Evolutionary conservation across 495 filamentous ascomycete species (phyloP).

Genomic region (Tricharina praecox): DNA sequence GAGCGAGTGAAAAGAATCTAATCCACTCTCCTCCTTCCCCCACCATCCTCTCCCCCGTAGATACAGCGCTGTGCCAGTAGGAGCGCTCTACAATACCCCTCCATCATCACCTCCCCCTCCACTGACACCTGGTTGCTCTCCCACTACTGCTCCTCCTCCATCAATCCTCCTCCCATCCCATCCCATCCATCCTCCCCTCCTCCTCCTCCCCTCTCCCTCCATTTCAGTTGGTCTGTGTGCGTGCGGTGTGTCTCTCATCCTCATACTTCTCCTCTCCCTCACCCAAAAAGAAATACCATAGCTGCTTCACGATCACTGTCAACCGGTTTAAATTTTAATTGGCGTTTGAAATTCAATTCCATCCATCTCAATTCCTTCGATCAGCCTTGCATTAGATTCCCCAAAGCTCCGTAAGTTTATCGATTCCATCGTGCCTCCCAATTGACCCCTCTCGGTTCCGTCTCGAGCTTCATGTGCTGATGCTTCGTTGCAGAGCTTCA

Average conservation of each 20-base stretch:
- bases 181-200: background rate
- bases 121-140: no score
- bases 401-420: slow-evolving; percentile 3
- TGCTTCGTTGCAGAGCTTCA: slow-evolving; percentile 2
- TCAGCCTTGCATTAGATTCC: slow-evolving; percentile 1
- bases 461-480: background rate
- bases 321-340: background rate
- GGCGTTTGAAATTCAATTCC: background rate
- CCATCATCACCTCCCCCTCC: no score
- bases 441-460: no score
- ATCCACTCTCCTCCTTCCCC: no score
- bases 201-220: background rate
- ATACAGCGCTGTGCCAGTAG: no score
- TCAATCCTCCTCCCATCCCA: background rate
- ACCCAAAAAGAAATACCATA: background rate
- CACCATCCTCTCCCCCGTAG: no score
- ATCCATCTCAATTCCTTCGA: background rate
- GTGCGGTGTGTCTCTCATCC: background rate
- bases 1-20: no score
- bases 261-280: background rate
- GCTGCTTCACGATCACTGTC: background rate
- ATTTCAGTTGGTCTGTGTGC: background rate
- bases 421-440: background rate
- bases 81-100: no score
- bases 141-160: background rate